Evolutionary conservation across 306 rosid species (phyloP).

Genomic region (Cicer bijugum): DNA sequence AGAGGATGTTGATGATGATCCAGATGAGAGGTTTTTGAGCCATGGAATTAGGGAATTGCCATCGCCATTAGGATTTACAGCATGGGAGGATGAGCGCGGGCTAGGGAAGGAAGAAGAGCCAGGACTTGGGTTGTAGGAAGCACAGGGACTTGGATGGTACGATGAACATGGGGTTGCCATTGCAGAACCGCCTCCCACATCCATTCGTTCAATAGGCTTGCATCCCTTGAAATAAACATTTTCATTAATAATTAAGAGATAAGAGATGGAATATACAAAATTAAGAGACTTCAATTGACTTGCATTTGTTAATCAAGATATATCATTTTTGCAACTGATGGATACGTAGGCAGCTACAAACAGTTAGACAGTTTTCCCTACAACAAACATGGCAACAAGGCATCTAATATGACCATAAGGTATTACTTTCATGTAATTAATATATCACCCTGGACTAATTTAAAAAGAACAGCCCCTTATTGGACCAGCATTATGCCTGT

Average conservation of each 20-base stretch:
- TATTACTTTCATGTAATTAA: neutral
- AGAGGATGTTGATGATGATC: constrained; percentile 76
- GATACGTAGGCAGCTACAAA: neutral
- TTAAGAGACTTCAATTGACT: neutral
- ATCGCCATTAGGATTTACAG: constrained; percentile 62
- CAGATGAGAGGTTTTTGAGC: constrained; percentile 86
- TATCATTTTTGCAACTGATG: neutral
- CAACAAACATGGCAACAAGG: too few species aligned
- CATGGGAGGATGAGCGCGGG: constrained; percentile 71
- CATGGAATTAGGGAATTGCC: constrained; percentile 84
- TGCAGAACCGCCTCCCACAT: constrained; percentile 65
- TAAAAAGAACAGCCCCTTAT: neutral
- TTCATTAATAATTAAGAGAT: constrained; percentile 4
- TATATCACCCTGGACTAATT: neutral
- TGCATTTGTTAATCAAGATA: neutral
- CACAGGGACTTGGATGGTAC: constrained; percentile 77
- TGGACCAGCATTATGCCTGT: neutral
- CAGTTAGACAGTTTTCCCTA: neutral
- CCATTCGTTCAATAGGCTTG: constrained; percentile 73
- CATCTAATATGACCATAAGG: neutral
- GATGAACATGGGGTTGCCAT: constrained; percentile 76
- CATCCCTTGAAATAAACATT: constrained; percentile 69
- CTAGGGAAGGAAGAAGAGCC: constrained; percentile 91
- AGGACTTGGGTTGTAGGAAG: constrained; percentile 90
- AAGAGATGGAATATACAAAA: neutral